Conservation (phyloP, 176 grass and related monocot species). For the Carex littledalei region DNA sequence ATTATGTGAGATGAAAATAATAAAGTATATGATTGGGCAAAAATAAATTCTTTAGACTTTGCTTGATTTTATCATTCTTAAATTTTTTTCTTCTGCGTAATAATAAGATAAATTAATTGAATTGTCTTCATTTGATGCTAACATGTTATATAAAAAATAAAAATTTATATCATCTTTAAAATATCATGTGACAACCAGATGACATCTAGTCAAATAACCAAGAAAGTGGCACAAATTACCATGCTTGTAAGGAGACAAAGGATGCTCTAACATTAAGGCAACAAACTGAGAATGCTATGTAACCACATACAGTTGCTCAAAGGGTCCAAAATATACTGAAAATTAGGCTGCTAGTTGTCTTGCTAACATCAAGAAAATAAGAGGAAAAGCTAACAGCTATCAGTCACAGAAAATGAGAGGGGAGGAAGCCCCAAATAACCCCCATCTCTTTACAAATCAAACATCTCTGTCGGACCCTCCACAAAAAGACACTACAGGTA, state of each 20-base stretch:
- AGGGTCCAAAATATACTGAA: not conserved
- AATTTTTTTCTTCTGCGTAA: no score
- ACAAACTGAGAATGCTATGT: not conserved
- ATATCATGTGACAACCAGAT: not conserved
- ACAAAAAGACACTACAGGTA: not conserved
- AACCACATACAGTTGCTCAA: not conserved
- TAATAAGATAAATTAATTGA: no score
- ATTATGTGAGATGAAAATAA: no score
- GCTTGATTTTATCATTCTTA: no score
- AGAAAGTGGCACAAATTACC: not conserved
- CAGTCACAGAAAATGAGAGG: not conserved
- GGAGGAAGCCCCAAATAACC: not conserved
- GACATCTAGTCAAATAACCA: no score
- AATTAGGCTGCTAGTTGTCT: not conserved
- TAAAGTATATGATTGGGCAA: no score
- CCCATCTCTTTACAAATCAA: conserved; percentile 3
- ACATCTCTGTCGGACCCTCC: not conserved
- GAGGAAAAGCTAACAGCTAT: not conserved
- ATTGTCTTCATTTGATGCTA: no score
- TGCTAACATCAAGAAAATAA: not conserved
- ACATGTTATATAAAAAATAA: no score
- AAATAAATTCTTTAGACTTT: no score
- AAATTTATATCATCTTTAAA: no score
- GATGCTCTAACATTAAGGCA: not conserved
- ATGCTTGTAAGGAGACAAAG: not conserved